Base-by-base conservation (phyloP, 371 early-diverging fungal species). In the Mucor saturninus region DNA sequence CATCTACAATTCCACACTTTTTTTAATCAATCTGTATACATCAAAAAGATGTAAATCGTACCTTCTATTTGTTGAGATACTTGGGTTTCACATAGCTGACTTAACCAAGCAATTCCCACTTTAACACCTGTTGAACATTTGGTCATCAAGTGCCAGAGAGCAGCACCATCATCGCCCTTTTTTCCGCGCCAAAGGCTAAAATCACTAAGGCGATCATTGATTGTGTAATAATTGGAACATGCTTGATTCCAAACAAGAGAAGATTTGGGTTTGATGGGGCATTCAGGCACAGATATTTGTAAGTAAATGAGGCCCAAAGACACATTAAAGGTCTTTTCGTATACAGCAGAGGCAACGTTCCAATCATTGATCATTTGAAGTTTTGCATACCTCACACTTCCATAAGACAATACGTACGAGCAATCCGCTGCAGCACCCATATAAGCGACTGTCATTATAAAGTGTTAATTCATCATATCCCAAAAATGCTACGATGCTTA, bases 21-120 rank as follows among this genome's bases (percentile, higher is more conserved):
- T 28, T 21, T 21, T 21, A 21, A 21, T 21, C 21, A 21, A 21
- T 21, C 21, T 21, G 1, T 21, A 21, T 21, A 21, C 21, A 21
- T 21, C 1, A 21, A 21, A 21, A 21, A 21, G 21, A 21, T 21
- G 21, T 21, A 21, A 21, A 21, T 21, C 21, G 56, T 71, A 74
- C 78, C 72, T 70, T 75, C 80, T 31, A 73, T 65, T 39, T 80
- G 80, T 32, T 77, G 75, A 2, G 77, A 77, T 11, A 89, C 71
- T 51, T 77, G 74, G 14, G 85, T 84, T 61, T 83, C 80, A 67
- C 97, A 96, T 38, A 95, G 57, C 9, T 89, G 88, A 53, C 89
- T 85, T 43, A 95, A 73, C 97, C 97, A 98, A 9, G 97, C 97
- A 61, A 98, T 87, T 1, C 98, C 98, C 0, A 98, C 95, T 54